Conservation (phyloP, 768 basidiomycete genomes). For the Boletus pseudo-olivaceus region DNA sequence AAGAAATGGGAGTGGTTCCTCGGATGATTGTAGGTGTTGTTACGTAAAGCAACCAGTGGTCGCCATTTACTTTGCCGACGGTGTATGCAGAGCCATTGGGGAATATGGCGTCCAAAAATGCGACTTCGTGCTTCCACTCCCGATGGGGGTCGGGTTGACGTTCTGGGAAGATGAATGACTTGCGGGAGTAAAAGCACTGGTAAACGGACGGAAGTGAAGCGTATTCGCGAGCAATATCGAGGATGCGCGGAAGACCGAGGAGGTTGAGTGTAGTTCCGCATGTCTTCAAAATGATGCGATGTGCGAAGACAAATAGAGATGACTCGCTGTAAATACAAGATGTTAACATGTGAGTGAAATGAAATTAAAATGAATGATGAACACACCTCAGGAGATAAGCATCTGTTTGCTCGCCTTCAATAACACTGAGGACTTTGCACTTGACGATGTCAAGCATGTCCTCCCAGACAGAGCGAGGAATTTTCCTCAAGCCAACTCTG, state of each 20-base stretch:
- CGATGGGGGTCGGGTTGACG: conserved; percentile 88
- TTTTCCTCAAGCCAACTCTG: conserved; percentile 70
- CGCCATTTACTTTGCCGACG: conserved; percentile 95
- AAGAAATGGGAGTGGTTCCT: conserved; percentile 21
- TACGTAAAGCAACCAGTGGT: conserved; percentile 97
- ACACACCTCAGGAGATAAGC: conserved; percentile 93
- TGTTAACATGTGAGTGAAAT: conserved; percentile 12
- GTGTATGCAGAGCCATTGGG: conserved; percentile 89
- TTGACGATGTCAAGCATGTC: conserved; percentile 96
- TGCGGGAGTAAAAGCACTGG: conserved; percentile 96
- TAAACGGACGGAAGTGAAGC: conserved; percentile 70
- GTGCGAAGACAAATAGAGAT: conserved; percentile 90
- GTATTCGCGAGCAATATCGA: conserved; percentile 79
- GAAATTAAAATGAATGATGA: neutral
- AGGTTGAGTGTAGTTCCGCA: conserved; percentile 99
- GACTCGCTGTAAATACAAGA: conserved; percentile 71
- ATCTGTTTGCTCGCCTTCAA: conserved; percentile 87
- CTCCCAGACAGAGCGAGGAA: conserved; percentile 82
- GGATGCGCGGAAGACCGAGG: conserved; percentile 89
- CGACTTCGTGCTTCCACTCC: conserved; percentile 92
- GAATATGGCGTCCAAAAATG: conserved; percentile 88
- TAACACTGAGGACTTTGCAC: conserved; percentile 90
- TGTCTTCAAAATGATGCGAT: conserved; percentile 96
- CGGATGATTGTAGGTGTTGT: conserved; percentile 51
- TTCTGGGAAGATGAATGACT: conserved; percentile 99